Evolutionary conservation across 2,329 filamentous ascomycete species (phyloP), one percentile per base, ranked within the genome.

Genomic region (Myriosclerotinia curreyana): DNA sequence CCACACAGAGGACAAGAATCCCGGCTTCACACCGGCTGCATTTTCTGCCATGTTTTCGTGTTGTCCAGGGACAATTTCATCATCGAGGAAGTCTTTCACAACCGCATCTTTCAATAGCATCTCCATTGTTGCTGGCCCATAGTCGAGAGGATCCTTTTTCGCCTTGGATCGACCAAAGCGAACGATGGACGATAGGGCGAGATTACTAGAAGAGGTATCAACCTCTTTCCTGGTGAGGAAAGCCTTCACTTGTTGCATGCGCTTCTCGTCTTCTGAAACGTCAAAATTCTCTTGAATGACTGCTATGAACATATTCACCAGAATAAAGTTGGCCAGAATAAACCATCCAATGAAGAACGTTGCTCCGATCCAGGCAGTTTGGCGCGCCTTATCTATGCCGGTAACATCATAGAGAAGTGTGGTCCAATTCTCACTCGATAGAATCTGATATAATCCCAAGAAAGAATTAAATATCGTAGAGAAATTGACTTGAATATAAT

Each of bases 221-320:
- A 96, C 80, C 71, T 98, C 93, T 74, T 94, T 96, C 70, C 93
- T 87, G 73, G 96, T 91, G 52, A 99, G 80, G 71, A 98, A 99
- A 1, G 94, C 91, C 73, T 93, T 94, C 66, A 99, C 93, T 77
- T 99, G 96, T 75, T 98, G 92, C 67, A 98, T 79, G 25, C 96
- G 92, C 78, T 99, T 99, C 76, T 98, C 93, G 74, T 99, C 96
- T 75, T 99, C 95, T 4, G 93, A 96, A 34, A 99, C 92, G 77
- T 99, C 95, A 75, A 99, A 99, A 73, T 96, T 99, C 75, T 99
- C 95, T 76, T 99, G 95, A 69, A 99, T 99, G 78, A 99, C 95
- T 81, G 95, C 95, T 90, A 99, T 98, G 81, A 99, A 99, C 95
- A 99, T 99, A 74, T 98, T 99, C 79, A 99, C 79, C 67, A 98